A percentile compares a stretch with the other conserved stretches of the same genome.
Conservation (phyloP, 1,284 basidiomycete genomes). For the Cryptococcus sp. region DNA sequence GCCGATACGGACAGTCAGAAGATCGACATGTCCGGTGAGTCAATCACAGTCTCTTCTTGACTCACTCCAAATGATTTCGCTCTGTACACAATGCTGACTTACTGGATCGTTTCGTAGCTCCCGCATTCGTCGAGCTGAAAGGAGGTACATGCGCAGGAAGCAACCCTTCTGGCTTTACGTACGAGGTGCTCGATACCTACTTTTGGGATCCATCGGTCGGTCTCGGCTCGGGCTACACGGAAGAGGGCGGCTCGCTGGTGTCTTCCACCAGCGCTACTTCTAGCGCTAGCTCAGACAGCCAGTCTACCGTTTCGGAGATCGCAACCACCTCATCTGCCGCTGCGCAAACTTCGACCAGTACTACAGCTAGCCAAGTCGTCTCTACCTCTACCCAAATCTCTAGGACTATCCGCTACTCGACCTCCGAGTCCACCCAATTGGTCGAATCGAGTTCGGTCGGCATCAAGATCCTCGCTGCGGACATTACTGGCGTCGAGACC, state of each 20-base stretch:
- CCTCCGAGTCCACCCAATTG: too few relatives aligned
- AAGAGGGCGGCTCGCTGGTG: not conserved
- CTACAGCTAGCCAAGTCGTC: too few relatives aligned
- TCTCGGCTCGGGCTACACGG: constrained; percentile 1
- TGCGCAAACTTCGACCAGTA: too few relatives aligned
- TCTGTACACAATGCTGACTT: not conserved
- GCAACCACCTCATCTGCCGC: too few relatives aligned
- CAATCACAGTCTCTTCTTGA: not conserved
- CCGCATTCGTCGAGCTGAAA: constrained; percentile 16
- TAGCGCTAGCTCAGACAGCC: too few relatives aligned
- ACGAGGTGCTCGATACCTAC: constrained; percentile 34
- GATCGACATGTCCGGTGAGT: constrained; percentile 35
- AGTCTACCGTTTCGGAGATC: too few relatives aligned
- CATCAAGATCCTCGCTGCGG: too few relatives aligned
- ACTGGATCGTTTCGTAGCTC: constrained; percentile 1
- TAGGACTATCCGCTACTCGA: too few relatives aligned
- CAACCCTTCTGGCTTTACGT: constrained; percentile 32
- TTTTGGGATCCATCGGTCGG: constrained; percentile 19
- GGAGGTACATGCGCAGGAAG: constrained; percentile 24
- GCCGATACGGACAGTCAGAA: constrained; percentile 15
- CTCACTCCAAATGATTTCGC: not conserved
- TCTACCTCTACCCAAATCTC: too few relatives aligned
- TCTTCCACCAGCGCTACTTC: too few relatives aligned
- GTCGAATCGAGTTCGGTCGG: too few relatives aligned
- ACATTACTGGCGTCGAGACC: not conserved